These are phyloP conservation scores for Chrysopogon serrulatus DNA, from an alignment of 176 grass and related monocot species.

Conservation along the genomic window DNA sequence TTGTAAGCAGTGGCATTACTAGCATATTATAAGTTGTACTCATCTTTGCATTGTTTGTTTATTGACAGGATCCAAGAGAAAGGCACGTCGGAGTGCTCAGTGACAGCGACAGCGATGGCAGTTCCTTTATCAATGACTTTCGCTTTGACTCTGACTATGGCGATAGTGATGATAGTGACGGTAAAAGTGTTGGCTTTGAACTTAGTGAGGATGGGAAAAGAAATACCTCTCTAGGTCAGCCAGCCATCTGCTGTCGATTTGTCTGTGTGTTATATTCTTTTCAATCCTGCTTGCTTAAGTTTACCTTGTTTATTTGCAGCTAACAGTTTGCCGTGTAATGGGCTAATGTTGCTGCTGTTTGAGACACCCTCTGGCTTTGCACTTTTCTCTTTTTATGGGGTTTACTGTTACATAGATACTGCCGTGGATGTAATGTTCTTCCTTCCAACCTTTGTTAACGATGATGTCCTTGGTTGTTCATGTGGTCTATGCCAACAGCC, in stretches of 20 bases:
- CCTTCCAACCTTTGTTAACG: neutral
- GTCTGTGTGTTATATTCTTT: neutral
- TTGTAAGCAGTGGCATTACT: no score
- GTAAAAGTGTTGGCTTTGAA: neutral
- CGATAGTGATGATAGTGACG: neutral
- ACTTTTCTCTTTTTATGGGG: neutral
- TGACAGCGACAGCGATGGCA: no score
- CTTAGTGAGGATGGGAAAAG: neutral
- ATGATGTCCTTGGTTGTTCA: neutral
- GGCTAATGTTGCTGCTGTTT: neutral
- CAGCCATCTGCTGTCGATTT: neutral
- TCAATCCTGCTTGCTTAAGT: neutral
- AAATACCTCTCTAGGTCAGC: neutral
- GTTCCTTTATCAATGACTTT: no score
- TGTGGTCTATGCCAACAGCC: neutral
- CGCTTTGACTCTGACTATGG: no score
- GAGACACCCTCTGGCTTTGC: neutral
- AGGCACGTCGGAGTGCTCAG: no score
- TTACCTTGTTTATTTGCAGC: neutral
- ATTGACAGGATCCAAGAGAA: no score
- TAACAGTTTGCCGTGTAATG: neutral
- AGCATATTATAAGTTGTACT: no score
- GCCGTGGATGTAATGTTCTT: neutral
- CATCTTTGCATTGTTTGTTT: no score
- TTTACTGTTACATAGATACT: neutral